Base-by-base conservation (phyloP, 345 rosid genomes). In the Boechera retrofracta region DNA sequence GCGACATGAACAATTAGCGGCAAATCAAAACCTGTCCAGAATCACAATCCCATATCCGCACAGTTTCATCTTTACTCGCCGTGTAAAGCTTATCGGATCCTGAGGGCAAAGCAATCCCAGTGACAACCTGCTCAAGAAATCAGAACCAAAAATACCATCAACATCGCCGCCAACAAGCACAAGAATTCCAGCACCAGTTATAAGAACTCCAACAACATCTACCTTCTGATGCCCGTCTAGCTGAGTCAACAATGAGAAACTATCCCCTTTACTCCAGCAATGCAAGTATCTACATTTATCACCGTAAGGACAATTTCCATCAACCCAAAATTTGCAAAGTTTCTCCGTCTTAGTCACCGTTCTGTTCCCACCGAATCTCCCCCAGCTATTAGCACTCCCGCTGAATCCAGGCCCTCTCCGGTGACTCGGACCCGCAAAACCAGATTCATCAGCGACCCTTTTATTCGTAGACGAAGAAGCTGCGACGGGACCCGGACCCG, bases 161-260 rank as follows among this genome's bases (percentile, higher is more conserved):
- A 44, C 41, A 71, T 16, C 15, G 52, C 52, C 12, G 48, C 52
- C 41, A 55, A 53, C 7, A 75, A 76, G 44, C 70, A 69, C 45
- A 67, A 16, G 44, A 33, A 42, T 55, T 21, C 15, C 52, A 38
- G 21, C 32, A 55, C 42, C 38, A 32, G 12, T 9, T 8, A 28
- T 12, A 24, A 18, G 24, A 26, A 18, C 3, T 2, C 31, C 6
- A 49, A 5, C 35, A 68, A 9, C 3, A 13, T 38, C 72, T 2
- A 95, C 99, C 91, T 87, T 85, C 38, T 87, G 87, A 79, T 93
- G 99, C 4, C 97, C 98, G 39, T 96, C 99, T 21, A 96, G 96
- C 71, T 87, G 91, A 31, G 90, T 91, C 86, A 93, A 64, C 80
- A 89, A 77, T 1, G 87, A 72, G 75, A 96, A 91, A 24, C 84